A percentile compares a stretch with the other conserved stretches of the same genome.
Conservation (phyloP, 768 basidiomycete genomes). For the Suillus americanus region DNA sequence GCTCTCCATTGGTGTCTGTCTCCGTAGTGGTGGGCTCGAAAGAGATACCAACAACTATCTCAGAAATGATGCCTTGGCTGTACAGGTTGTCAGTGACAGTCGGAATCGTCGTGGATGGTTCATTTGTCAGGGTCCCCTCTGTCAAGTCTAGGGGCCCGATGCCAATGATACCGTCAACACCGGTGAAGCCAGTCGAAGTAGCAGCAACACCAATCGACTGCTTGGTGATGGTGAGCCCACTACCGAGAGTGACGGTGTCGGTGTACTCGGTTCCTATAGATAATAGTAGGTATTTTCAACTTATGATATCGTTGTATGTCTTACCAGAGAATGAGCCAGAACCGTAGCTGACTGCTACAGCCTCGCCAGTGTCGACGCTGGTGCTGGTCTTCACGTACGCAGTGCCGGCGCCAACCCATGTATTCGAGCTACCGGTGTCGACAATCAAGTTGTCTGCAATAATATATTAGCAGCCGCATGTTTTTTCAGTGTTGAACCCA, state of each 20-base stretch:
- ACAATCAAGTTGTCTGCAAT: neutral
- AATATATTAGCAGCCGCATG: neutral
- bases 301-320: neutral
- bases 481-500: conserved; percentile 39
- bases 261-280: neutral
- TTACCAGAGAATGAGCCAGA: neutral
- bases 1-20: conserved; percentile 28
- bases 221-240: neutral
- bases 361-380: neutral
- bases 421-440: neutral
- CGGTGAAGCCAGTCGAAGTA: neutral
- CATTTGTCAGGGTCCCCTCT: conserved; percentile 17
- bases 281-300: neutral
- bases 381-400: neutral
- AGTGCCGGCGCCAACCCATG: neutral
- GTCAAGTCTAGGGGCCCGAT: neutral
- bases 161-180: neutral
- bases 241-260: neutral
- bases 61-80: conserved; percentile 33
- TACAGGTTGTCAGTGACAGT: conserved; percentile 59
- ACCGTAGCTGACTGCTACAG: neutral
- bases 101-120: conserved; percentile 30
- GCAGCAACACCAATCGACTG: neutral
- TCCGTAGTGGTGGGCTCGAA: conserved; percentile 40
- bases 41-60: conserved; percentile 44